phyloP scores from a whole-genome alignment of 73 alveolate genomes.

The Paramecium primaurelia region DNA sequence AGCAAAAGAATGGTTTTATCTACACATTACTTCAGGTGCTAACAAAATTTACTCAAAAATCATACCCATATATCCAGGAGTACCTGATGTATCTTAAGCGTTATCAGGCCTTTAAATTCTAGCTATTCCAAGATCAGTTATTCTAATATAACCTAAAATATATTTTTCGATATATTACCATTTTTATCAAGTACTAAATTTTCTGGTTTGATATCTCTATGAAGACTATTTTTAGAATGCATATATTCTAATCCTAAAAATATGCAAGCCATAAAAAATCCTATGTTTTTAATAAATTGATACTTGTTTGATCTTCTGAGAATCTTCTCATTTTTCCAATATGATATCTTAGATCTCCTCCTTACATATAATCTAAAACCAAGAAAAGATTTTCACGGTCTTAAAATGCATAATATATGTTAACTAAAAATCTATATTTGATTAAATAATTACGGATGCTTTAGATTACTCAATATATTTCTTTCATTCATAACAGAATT shows the following conservation, averaged over 20 bases:
- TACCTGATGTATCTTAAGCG: constrained; percentile 81
- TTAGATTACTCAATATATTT: background rate
- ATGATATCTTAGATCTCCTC: constrained; percentile 94
- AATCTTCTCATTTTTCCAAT: constrained; percentile 81
- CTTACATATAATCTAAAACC: constrained; percentile 85
- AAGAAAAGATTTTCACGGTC: constrained; percentile 87
- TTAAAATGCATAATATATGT: constrained; percentile 92
- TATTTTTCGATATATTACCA: background rate
- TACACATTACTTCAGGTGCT: constrained; percentile 94
- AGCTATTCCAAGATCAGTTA: constrained; percentile 90
- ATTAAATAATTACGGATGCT: constrained; percentile 64
- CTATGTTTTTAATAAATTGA: constrained; percentile 12
- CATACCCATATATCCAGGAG: constrained; percentile 92
- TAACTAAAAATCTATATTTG: constrained; percentile 73
- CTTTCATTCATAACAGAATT: constrained; percentile 57
- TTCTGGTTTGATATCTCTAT: constrained; percentile 97
- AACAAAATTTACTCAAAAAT: background rate
- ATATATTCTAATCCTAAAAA: constrained; percentile 82
- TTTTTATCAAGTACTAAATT: constrained; percentile 90
- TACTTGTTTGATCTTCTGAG: constrained; percentile 87
- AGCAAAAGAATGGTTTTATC: constrained; percentile 79
- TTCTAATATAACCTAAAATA: constrained; percentile 66
- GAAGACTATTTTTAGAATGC: constrained; percentile 87
- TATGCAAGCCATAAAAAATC: constrained; percentile 89
- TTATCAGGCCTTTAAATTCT: constrained; percentile 76